phyloP scores from a whole-genome alignment of 139 green algal genomes.

The Chlorella ohadii region DNA sequence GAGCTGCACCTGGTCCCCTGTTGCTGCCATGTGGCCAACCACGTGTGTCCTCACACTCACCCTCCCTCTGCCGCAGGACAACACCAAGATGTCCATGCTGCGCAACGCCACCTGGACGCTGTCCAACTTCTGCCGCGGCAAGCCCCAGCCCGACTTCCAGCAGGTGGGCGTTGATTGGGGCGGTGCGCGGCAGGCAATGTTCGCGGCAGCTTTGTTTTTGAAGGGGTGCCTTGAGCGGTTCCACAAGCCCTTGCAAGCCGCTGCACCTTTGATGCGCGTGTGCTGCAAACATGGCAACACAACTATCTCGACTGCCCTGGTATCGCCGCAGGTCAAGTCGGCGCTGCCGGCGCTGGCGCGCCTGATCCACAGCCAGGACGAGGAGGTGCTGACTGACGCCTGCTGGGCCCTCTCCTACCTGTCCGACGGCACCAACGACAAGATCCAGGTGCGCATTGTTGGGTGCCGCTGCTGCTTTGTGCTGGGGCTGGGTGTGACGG shows the following conservation, averaged over 20 bases:
- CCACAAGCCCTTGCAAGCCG: no score
- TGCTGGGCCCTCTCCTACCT: conserved; percentile 99
- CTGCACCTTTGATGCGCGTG: no score
- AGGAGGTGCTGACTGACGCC: conserved; percentile 99
- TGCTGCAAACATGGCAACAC: no score
- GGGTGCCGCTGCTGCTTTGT: no score
- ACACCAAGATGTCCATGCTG: conserved; percentile 96
- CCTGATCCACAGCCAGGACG: conserved; percentile 94
- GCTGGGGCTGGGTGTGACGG: no score
- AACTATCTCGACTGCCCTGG: no score
- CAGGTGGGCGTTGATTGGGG: neutral
- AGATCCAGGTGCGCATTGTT: conserved; percentile 82
- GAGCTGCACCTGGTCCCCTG: no score
- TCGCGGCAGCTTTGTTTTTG: no score
- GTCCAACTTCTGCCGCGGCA: conserved; percentile 99
- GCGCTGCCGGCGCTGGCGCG: conserved; percentile 91
- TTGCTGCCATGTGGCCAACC: no score
- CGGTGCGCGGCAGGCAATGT: no score
- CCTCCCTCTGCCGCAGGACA: conserved; percentile 69
- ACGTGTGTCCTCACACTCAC: no score
- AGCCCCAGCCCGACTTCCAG: conserved; percentile 72
- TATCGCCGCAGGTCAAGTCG: conserved; percentile 71
- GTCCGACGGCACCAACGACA: conserved; percentile 98
- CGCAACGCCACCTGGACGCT: conserved; percentile 99
- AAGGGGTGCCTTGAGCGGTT: no score